These are phyloP conservation scores for Ganoderma leucocontextum DNA, from an alignment of 1,284 basidiomycete genomes.

Conservation along the genomic window DNA sequence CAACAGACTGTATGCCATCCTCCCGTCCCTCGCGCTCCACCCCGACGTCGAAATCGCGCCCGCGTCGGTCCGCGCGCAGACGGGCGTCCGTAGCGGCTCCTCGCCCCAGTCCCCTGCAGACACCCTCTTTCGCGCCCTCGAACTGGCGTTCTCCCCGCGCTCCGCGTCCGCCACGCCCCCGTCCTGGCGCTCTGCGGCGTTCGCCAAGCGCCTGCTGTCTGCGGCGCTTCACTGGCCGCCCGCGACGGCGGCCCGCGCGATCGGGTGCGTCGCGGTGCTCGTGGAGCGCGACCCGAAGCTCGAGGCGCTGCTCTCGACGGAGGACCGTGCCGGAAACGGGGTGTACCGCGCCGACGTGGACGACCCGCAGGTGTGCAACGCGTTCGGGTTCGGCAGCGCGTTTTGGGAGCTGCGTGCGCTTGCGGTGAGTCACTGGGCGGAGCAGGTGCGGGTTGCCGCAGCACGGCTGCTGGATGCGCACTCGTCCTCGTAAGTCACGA, in stretches of 20 bases:
- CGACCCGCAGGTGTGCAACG: conserved; percentile 84
- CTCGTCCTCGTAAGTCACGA: conserved; percentile 22
- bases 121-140: conserved; percentile 88
- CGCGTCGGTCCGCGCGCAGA: conserved; percentile 34
- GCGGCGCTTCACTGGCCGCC: conserved; percentile 86
- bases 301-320: conserved; percentile 85
- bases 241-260: conserved; percentile 64
- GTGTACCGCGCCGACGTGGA: conserved; percentile 84
- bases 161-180: conserved; percentile 64
- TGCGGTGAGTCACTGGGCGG: conserved; percentile 65
- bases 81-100: conserved; percentile 39
- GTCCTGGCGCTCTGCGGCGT: conserved; percentile 87
- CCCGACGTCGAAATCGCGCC: conserved; percentile 56
- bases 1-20: conserved; percentile 76
- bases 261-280: conserved; percentile 79
- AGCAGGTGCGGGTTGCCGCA: conserved; percentile 58
- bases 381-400: conserved; percentile 76
- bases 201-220: conserved; percentile 88
- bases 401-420: conserved; percentile 77
- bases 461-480: conserved; percentile 28
- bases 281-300: conserved; percentile 83
- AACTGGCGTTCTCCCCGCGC: conserved; percentile 79
- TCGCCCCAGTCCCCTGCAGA: conserved; percentile 58
- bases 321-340: conserved; percentile 85
- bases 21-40: conserved; percentile 66